Conservation (phyloP, 2,329 filamentous ascomycete species). For the Pezicula neosporulosa region DNA sequence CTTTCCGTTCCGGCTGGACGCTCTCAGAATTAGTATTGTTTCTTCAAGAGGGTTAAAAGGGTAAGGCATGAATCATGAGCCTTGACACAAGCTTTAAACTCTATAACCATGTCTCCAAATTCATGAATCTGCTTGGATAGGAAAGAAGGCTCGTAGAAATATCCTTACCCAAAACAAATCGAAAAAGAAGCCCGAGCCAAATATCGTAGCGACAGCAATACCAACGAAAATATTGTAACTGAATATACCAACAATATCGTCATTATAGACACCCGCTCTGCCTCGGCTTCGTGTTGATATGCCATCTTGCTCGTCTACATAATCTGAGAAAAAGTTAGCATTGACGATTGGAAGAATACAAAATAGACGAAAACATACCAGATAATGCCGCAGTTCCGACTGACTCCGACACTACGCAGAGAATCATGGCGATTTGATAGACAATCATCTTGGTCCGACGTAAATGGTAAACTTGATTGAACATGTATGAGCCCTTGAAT, state of each 20-base stretch:
- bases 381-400: constrained; percentile 52
- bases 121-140: too few species aligned
- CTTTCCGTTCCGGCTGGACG: constrained; percentile 43
- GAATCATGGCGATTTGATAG: constrained; percentile 57
- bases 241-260: constrained; percentile 51
- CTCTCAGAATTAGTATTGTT: too few species aligned
- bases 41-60: too few species aligned
- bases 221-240: constrained; percentile 58
- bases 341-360: not conserved
- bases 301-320: constrained; percentile 48
- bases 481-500: constrained; percentile 57
- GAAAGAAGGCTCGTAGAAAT: too few species aligned
- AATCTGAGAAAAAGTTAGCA: constrained; percentile 34
- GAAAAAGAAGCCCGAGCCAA: constrained; percentile 58
- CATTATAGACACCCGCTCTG: constrained; percentile 43
- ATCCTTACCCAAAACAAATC: constrained; percentile 47
- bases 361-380: constrained; percentile 31
- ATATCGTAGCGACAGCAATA: constrained; percentile 53
- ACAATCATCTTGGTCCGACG: constrained; percentile 56
- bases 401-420: constrained; percentile 52
- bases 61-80: too few species aligned
- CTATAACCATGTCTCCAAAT: too few species aligned
- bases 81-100: too few species aligned
- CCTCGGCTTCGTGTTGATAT: constrained; percentile 36
- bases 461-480: constrained; percentile 49